Evolutionary conservation across 768 basidiomycete genomes (phyloP), one percentile per base, ranked within the genome.

Genomic region (Pholiota conissans): DNA sequence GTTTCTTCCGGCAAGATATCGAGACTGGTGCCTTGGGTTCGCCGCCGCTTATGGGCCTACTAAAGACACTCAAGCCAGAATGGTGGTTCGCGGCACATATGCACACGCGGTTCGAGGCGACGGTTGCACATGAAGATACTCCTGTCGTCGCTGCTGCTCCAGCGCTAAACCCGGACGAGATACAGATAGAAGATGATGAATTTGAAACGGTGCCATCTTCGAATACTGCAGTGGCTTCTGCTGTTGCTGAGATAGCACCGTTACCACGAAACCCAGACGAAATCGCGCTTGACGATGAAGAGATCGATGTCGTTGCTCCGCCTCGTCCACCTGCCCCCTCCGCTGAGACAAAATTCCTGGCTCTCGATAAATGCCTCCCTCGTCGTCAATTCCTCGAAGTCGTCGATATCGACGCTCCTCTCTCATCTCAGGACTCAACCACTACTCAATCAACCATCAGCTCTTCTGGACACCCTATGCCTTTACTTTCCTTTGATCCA

Each of bases 41-140:
- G 0, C 93, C 91, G 14, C 95, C 94, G 6, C 74, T 96, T 32
- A 87, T 90, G 80, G 84, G 84, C 11, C 77, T 98, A 0, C 73
- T 98, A 22, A 76, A 74, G 29, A 87, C 79, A 24, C 77, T 97
- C 29, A 79, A 83, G 64, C 95, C 95, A 0, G 65, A 79, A 46
- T 89, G 92, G 84, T 98, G 95, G 96, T 97, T 97, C 70, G 73
- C 92, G 3, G 95, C 94, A 0, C 96, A 98, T 72, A 66, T 98
- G 49, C 96, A 98, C 66, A 85, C 87, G 48, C 86, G 89, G 50
- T 98, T 90, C 65, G 88, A 93, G 58, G 95, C 93, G 2, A 70
- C 74, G 0, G 82, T 89, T 7, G 63, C 69, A 3, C 86, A 90
- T 53, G 63, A 62, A 14, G 61, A 57, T 7, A 49, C 27, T 3